Base-by-base conservation (phyloP, 2,329 filamentous ascomycete genomes). In the Tricladium varicosporioides region DNA sequence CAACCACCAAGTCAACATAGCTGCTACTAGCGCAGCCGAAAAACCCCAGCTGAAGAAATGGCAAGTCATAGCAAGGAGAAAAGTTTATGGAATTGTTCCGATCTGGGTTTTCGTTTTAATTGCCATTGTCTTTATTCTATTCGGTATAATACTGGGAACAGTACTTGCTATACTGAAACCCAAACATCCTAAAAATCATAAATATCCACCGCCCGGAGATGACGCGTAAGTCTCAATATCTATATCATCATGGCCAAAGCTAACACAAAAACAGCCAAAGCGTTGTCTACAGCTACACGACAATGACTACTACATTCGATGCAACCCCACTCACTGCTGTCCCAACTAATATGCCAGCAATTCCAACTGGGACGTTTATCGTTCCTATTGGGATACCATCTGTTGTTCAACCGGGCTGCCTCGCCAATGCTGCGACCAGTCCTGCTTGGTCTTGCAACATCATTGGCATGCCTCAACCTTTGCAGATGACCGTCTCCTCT, bases 381-480 rank as follows among this genome's bases (percentile, higher is more conserved):
- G 69, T 90, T n/a, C 80, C 83, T 5, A 63, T 76, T 3, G 71
- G 84, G 4, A 73, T 77, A 47, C 73, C 78, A 2, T 77, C 76
- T 53, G 75, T 77, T 53, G 73, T 75, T 2, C 79, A 82, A 14
- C 78, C 75, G 43, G 75, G 77, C 0, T 90, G 87, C 67, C 76
- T 89, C 58, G 75, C 76, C 32, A 76, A 86, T 55, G 74, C 78
- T 0, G 75, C 70, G 0, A 79, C 85, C 63, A 73, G 76, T n/a
- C 70, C 76, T 50, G 81, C 85, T 0, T 90, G 87, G 87, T 81
- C 76, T 57, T 90, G 87, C 67, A 76, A 81, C 11, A 74, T 87
- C 31, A 72, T 62, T 10, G 56, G 59, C 44, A 53, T 42, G 48
- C 54, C 60, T 43, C 61, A 64, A 10, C 56, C 56, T 27, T 43